These are phyloP conservation scores for Senna siamea DNA, from an alignment of 306 rosid genomes.

Conservation along the genomic window DNA sequence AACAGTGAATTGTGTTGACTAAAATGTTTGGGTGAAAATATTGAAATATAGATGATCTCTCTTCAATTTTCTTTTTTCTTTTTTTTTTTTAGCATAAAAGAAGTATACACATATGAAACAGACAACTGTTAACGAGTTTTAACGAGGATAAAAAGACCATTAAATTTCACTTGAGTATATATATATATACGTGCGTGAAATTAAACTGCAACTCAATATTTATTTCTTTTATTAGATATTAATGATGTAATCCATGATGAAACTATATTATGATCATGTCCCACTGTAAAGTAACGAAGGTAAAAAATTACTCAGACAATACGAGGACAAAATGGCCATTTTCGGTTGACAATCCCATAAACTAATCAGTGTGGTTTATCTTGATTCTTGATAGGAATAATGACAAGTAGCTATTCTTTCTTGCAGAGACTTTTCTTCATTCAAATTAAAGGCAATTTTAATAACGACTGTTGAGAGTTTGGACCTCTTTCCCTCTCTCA, in stretches of 20 bases:
- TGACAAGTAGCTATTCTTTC: background rate
- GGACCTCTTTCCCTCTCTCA: background rate
- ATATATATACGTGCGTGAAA: conserved; percentile 7
- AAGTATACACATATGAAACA: too few relatives aligned
- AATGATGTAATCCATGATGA: conserved; percentile 26
- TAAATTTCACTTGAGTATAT: too few relatives aligned
- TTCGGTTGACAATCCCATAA: conserved; percentile 2
- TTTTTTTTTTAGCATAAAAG: background rate
- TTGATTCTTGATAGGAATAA: conserved; percentile 17
- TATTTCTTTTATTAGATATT: conserved; percentile 4
- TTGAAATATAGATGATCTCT: background rate
- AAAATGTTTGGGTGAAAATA: background rate
- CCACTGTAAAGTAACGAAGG: conserved; percentile 23
- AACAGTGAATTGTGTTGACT: background rate
- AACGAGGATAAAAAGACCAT: background rate
- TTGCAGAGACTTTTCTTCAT: conserved; percentile 31
- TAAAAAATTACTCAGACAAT: conserved; percentile 19
- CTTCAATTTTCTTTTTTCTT: too few relatives aligned
- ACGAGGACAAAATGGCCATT: conserved; percentile 6
- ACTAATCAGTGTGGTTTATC: background rate
- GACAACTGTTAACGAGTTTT: background rate
- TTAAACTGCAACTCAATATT: background rate
- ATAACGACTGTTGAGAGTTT: background rate
- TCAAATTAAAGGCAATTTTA: conserved; percentile 32
- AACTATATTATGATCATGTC: conserved; percentile 28